Base-by-base conservation (phyloP, 2,329 filamentous ascomycete genomes). In the Hypoxylon sp. region DNA sequence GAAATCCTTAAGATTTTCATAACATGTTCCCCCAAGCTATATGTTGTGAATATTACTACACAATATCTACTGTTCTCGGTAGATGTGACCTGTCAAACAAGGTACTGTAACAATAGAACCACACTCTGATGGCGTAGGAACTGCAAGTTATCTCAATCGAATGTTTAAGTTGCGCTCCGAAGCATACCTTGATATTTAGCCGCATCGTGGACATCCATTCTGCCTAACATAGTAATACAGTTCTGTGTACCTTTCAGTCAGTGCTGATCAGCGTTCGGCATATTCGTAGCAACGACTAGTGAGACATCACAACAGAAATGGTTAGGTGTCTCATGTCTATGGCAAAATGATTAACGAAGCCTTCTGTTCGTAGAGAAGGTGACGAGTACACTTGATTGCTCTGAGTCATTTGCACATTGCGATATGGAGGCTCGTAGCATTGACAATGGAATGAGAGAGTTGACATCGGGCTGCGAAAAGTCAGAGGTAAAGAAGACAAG, bases 121-220 rank as follows among this genome's bases (percentile, higher is more conserved):
- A 50, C 46, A 26, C 35, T 29, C 42, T 44, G 33, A 51, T 10
- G 35, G 50, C 37, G 61, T 29, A 48, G 33, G 8, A 29, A 46
- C 31, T 66, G 14, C 42, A 50, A 53, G 17, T 19, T 48, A 22
- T 60, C 59, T 57, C 17, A 60, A 60, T 26, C 35, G 47, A 51
- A 35, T 31, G 9, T 13, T 13, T 47, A 35, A 42, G 24, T 55
- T 33, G 42, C 47, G 37, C 29, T 53, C 52, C 48, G 53, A 44
- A 31, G 13, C 53, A 67, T 22, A 22, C 17, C 39, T 44, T 13
- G 14, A 11, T 67, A 70, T 70, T 70, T 70, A 70, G 67, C 67
- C 67, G 58, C 53, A 67, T 60, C 51, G 50, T 57, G 57, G 67
- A 24, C 50, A 63, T 66, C 60, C 50, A 63, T 66, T 63, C 19